Base-by-base conservation (phyloP, 73 alveolate genomes). In the Paramecium sexaurelia region DNA sequence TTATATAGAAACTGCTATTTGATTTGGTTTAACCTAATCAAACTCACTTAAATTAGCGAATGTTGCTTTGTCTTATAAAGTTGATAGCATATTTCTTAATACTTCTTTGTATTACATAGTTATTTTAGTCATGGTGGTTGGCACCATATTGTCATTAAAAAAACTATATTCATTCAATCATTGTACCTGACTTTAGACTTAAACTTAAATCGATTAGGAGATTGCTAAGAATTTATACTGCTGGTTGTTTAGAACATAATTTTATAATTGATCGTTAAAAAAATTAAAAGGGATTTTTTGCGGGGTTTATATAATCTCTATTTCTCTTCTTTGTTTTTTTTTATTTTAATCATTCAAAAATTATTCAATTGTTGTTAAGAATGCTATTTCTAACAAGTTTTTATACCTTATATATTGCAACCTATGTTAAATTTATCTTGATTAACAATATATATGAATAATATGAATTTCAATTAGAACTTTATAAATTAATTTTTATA, bases 141-240 rank as follows among this genome's bases (percentile, higher is more conserved):
- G 87, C 10, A 39, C 20, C 33, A 73, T 32, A 39, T 27, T 33
- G 57, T 73, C 87, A 39, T 73, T 73, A 33, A 73, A 73, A 39
- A 73, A 73, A 39, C 87, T 73, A 36, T 0, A 33, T 20, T 36
- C 55, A 11, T 27, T 9, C 15, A 1, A 0, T 10, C 4, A 11
- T 5, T 17, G 35, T 73, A 73, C 87, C 87, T 73, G 19, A 73
- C 87, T 73, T 73, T 73, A 15, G 87, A 73, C 87, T 73, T 73
- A 20, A 73, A 73, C 87, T 73, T 73, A 73, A 73, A 73, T 73
- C 57, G 32, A 36, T 73, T 36, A 1, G 87, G 87, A 27, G 87
- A 73, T 73, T 73, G 57, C 19, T 33, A 36, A 39, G 57, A 33
- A 39, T 39, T 73, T 27, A 36, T 73, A 36, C 55, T 73, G 55